A percentile compares a stretch with the other conserved stretches of the same genome.
Conservation (phyloP, 768 basidiomycete genomes). For the Rubroboletus satanas region DNA sequence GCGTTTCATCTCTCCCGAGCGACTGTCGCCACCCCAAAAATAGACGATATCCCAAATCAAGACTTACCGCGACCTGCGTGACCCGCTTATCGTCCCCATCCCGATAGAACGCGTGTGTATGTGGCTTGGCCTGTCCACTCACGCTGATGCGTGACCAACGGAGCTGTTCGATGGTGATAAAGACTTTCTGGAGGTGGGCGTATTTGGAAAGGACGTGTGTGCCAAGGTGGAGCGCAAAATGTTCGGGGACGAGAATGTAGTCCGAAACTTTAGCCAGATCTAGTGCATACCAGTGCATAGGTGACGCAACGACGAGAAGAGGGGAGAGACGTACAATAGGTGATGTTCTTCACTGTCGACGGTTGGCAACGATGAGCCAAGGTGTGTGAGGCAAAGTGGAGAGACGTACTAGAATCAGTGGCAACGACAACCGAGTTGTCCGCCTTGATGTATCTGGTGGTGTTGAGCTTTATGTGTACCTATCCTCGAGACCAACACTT, state of each 20-base stretch:
- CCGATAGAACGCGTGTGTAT: constrained; percentile 78
- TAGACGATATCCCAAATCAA: constrained; percentile 1
- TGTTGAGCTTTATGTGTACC: too few species aligned
- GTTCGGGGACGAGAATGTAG: constrained; percentile 76
- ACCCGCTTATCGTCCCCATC: constrained; percentile 89
- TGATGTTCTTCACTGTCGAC: constrained; percentile 61
- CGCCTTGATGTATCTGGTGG: constrained; percentile 67
- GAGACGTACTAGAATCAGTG: constrained; percentile 78
- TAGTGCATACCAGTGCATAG: constrained; percentile 20
- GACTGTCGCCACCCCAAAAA: background rate
- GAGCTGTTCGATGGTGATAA: constrained; percentile 71
- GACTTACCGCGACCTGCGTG: constrained; percentile 53
- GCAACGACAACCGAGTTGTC: constrained; percentile 88
- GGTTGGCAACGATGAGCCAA: background rate
- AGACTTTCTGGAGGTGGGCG: constrained; percentile 65
- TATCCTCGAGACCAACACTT: constrained; percentile 3
- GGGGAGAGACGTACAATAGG: constrained; percentile 43
- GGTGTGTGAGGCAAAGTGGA: background rate
- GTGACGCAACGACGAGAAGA: background rate
- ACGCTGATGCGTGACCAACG: constrained; percentile 80
- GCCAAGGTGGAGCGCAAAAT: constrained; percentile 84
- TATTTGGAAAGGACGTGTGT: constrained; percentile 81
- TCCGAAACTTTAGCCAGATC: constrained; percentile 89
- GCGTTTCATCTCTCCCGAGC: constrained; percentile 4
- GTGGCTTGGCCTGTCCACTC: constrained; percentile 42